Evolutionary conservation across 495 filamentous ascomycete genomes (phyloP), one percentile per base, ranked within the genome.

Genomic region (Trichoderma orchidacearum): DNA sequence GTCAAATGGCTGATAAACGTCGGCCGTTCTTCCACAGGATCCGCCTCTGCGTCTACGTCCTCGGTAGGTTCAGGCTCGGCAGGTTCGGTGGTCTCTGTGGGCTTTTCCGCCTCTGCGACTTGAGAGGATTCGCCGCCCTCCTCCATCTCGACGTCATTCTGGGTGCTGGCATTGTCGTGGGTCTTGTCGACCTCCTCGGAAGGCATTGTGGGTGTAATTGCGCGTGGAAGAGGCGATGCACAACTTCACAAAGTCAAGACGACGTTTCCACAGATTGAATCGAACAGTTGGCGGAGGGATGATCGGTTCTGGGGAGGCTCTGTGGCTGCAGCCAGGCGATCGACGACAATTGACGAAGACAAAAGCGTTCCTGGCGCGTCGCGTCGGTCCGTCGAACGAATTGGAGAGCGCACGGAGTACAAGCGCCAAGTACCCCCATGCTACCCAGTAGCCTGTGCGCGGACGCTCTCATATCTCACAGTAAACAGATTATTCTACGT

Each of bases 1-100:
- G 79, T 83, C 21, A 96, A 77, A 66, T 84, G 85, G 66, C 78
- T 83, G 50, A 71, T 64, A 56, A 73, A 79, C 27, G 64, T 70
- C 51, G 75, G 70, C 41, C 27, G 18, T 50, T 72, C 68, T 18
- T 70, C 65, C 2, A 53, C 30, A 4, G 31, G 30, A n/a, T 36
- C 31, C 3, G 23, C 30, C 30, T 55, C 53, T 5, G n/a, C 53
- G 31, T 30, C 53, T 3, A 30, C 28, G 7, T 48, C 41, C 3
- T 48, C 21, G 3, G 17, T 8, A 5, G 36, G 12, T 27, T 17
- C 41, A 48, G 11, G 18, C 1, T 12, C 21, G 21, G 53, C 30
- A 9, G 4, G 23, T 1, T 55, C 53, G 30, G 5, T 9, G 30
- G 18, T 25, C n/a, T 55, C 53, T 18, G 5, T 8, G 4, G 31